phyloP scores from a whole-genome alignment of 805 yeast species.

The Candida montana region DNA sequence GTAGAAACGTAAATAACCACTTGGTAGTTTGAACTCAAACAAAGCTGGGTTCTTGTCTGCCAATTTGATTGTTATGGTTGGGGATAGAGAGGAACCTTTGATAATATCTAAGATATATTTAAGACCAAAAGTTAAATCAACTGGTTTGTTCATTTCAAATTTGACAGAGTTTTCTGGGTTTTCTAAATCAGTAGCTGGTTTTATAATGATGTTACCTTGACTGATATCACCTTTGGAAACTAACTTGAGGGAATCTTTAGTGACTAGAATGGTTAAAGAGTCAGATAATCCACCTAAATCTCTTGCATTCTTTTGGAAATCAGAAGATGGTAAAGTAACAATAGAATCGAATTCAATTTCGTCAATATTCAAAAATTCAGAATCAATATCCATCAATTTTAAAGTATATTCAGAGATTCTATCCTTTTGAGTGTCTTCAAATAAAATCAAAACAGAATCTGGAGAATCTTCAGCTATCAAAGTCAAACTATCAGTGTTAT shows the following conservation, averaged over 20 bases:
- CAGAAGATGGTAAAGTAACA: conserved; percentile 80
- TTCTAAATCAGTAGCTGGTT: conserved; percentile 79
- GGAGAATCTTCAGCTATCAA: conserved; percentile 86
- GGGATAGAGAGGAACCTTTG: conserved; percentile 78
- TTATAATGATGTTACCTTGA: conserved; percentile 77
- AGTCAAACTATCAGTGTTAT: conserved; percentile 82
- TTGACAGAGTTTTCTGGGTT: conserved; percentile 68
- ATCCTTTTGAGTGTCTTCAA: conserved; percentile 88
- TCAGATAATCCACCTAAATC: conserved; percentile 86
- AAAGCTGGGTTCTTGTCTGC: conserved; percentile 91
- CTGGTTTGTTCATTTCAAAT: conserved; percentile 81
- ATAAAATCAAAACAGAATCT: conserved; percentile 70
- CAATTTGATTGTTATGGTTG: conserved; percentile 74
- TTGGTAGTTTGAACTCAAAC: conserved; percentile 85
- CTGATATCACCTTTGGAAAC: conserved; percentile 90
- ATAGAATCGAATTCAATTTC: conserved; percentile 88
- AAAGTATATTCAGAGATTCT: conserved; percentile 87
- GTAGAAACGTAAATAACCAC: conserved; percentile 92
- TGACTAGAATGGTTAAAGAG: conserved; percentile 76
- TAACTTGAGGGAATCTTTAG: conserved; percentile 89
- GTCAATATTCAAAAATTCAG: conserved; percentile 89
- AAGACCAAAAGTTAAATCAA: conserved; percentile 83
- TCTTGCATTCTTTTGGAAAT: conserved; percentile 83
- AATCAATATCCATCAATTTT: conserved; percentile 93
- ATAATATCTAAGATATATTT: conserved; percentile 88